Percentiles rank a stretch among this genome's conserved stretches.
Conservation (phyloP, 148 eudicot genomes). For the Suaeda aralocaspica region DNA sequence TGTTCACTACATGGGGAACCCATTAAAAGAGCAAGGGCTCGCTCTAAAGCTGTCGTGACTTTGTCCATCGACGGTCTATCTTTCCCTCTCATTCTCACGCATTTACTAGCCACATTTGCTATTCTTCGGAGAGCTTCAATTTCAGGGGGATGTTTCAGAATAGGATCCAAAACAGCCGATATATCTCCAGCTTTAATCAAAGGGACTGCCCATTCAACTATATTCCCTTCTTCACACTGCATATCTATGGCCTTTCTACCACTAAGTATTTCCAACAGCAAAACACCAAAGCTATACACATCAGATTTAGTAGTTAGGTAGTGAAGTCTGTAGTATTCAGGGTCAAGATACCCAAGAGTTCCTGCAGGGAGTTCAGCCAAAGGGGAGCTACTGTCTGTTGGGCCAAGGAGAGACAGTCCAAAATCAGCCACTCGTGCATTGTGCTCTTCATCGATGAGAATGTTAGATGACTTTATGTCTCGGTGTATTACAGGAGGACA, state of each 20-base stretch:
- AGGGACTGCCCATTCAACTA: conserved; percentile 99
- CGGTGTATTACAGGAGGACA: conserved; percentile 97
- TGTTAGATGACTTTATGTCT: conserved; percentile 89
- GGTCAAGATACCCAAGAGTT: conserved; percentile 90
- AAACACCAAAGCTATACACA: conserved; percentile 93
- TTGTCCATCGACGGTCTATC: conserved; percentile 95
- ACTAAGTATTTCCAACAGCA: conserved; percentile 80
- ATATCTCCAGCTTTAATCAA: conserved; percentile 61
- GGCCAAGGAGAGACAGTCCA: conserved; percentile 80
- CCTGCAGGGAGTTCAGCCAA: conserved; percentile 95
- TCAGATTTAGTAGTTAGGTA: conserved; percentile 92
- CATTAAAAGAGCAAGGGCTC: conserved; percentile 78
- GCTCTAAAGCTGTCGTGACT: conserved; percentile 81
- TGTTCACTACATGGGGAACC: conserved; percentile 91
- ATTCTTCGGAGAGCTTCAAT: conserved; percentile 69
- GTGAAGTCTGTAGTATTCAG: conserved; percentile 93
- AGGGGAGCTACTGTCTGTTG: conserved; percentile 80
- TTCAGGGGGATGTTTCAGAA: conserved; percentile 56
- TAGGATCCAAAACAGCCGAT: conserved; percentile 55
- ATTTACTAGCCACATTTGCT: conserved; percentile 73
- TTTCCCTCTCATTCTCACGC: conserved; percentile 91
- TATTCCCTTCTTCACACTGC: conserved; percentile 82
- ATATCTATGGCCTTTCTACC: conserved; percentile 92
- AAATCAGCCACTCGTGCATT: conserved; percentile 96
- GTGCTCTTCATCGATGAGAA: conserved; percentile 89